Evolutionary conservation across 805 yeast genomes (phyloP).

Genomic region (Candida glaebosa): DNA sequence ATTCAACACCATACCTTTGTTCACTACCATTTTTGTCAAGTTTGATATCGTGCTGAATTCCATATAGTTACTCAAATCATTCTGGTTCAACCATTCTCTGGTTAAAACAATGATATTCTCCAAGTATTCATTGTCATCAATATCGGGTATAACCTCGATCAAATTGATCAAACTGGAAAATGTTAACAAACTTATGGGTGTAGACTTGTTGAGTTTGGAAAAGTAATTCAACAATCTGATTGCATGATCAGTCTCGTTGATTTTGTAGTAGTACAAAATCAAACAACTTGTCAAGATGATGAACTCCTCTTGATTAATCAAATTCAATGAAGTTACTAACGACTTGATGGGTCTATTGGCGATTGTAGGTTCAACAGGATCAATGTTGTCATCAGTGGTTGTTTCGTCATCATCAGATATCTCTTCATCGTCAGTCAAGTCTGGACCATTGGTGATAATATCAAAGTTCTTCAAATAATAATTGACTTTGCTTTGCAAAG

Average conservation of each 20-base stretch:
- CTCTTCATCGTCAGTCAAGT: conserved; percentile 28
- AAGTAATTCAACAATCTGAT: conserved; percentile 23
- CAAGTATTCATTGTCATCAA: conserved; percentile 20
- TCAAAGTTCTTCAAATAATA: conserved; percentile 19
- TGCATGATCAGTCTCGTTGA: conserved; percentile 17
- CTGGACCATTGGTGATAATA: conserved; percentile 22
- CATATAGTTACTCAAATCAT: conserved; percentile 15
- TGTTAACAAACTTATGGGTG: conserved; percentile 24
- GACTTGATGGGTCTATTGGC: conserved; percentile 14
- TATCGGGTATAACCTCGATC: conserved; percentile 14
- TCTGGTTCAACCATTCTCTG: conserved; percentile 30
- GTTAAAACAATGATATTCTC: conserved; percentile 24
- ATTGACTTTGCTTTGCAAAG: conserved; percentile 16
- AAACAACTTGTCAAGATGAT: conserved; percentile 28
- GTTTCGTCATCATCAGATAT: conserved; percentile 14
- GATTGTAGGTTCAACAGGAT: not conserved
- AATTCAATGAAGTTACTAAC: conserved; percentile 27
- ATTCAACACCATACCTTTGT: conserved; percentile 30
- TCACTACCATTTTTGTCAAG: conserved; percentile 27
- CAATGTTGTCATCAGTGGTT: conserved; percentile 10
- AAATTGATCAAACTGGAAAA: conserved; percentile 30
- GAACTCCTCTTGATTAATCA: conserved; percentile 32
- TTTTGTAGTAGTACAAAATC: conserved; percentile 18
- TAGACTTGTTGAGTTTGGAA: conserved; percentile 10
- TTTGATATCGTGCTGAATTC: conserved; percentile 20